phyloP scores from a whole-genome alignment of 2,329 filamentous ascomycete genomes.

The Rasamsonia emersonii region DNA sequence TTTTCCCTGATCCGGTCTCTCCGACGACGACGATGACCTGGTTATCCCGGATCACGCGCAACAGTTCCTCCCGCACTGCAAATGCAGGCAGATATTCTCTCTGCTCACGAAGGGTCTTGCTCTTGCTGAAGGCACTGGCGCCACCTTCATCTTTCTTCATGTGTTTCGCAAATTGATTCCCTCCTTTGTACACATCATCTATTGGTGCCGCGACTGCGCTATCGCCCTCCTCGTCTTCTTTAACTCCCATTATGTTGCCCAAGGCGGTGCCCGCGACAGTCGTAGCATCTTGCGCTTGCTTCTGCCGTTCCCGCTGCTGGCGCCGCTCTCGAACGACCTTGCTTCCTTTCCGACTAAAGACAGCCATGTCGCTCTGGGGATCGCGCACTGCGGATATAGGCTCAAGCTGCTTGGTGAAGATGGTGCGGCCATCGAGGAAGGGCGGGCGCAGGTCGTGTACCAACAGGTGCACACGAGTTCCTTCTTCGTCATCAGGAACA shows the following conservation, averaged over 20 bases:
- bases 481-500: constrained; percentile 75
- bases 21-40: constrained; percentile 96
- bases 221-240: constrained; percentile 79
- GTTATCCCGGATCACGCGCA: constrained; percentile 89
- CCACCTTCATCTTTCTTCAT: constrained; percentile 75
- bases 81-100: constrained; percentile 91
- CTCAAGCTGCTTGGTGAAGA: constrained; percentile 96
- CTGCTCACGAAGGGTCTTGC: constrained; percentile 82
- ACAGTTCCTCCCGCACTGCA: constrained; percentile 84
- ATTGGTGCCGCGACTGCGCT: constrained; percentile 70
- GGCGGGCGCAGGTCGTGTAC: constrained; percentile 91
- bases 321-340: constrained; percentile 83
- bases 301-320: constrained; percentile 85
- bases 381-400: constrained; percentile 89
- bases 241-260: constrained; percentile 91
- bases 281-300: constrained; percentile 90
- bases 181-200: constrained; percentile 58
- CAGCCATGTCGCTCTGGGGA: constrained; percentile 95
- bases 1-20: constrained; percentile 96
- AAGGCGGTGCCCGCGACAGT: constrained; percentile 85
- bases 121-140: constrained; percentile 86
- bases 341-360: constrained; percentile 93
- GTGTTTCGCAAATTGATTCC: constrained; percentile 79
- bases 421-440: constrained; percentile 86
- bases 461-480: constrained; percentile 77